Conservation (phyloP, 2,329 filamentous ascomycete genomes). For the Nectriaceae sp. region DNA sequence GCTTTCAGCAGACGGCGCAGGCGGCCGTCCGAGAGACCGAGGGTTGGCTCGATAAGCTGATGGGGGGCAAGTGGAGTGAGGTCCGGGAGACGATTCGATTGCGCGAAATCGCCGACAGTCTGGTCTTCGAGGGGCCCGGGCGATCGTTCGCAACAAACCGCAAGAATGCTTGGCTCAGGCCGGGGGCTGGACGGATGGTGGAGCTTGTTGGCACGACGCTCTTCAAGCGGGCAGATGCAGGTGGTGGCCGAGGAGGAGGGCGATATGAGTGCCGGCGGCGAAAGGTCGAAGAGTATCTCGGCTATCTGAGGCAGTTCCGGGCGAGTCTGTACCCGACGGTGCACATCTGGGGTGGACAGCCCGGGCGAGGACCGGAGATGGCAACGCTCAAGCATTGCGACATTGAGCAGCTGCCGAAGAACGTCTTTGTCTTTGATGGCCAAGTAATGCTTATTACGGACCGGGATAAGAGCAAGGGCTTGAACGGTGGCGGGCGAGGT, state of each 20-base stretch:
- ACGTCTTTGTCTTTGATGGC: conserved; percentile 11
- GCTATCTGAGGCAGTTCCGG: too few relatives aligned
- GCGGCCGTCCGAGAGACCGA: not conserved
- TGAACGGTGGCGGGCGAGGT: conserved; percentile 1
- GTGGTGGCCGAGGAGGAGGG: not conserved
- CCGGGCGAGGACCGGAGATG: conserved; percentile 11
- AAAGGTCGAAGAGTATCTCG: not conserved
- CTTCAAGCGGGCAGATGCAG: too few relatives aligned
- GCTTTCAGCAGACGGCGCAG: not conserved
- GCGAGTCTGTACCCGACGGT: too few relatives aligned
- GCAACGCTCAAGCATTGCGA: conserved; percentile 14
- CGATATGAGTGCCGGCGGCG: not conserved
- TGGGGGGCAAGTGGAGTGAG: not conserved
- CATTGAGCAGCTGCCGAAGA: conserved; percentile 6
- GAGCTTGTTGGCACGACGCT: not conserved
- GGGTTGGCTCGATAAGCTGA: not conserved
- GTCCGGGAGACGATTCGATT: not conserved
- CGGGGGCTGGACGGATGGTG: not conserved
- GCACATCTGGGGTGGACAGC: conserved; percentile 11
- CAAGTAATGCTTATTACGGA: conserved; percentile 13
- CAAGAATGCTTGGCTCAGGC: conserved; percentile 11
- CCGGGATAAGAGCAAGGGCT: conserved; percentile 12
- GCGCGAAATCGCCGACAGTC: not conserved
- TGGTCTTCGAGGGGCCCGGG: conserved; percentile 1
- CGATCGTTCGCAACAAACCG: conserved; percentile 12